Base-by-base conservation (phyloP, 345 rosid species). In the Eutrema yunnanense region DNA sequence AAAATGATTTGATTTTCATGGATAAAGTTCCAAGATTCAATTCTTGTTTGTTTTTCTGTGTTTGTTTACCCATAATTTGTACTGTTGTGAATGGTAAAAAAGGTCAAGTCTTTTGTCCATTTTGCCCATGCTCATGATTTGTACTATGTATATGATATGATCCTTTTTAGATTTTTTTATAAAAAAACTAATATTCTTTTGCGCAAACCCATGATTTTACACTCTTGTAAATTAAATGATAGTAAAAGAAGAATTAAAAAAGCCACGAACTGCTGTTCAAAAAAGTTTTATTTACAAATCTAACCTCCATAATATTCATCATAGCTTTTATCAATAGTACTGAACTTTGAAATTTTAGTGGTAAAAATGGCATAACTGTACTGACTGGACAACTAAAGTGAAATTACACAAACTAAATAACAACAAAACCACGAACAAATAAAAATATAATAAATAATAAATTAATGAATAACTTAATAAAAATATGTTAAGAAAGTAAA, bases 321-420 rank as follows among this genome's bases (percentile, higher is more conserved):
- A 41, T n/a, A 64, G 44, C 71, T 76, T 76, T 69, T n/a, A 76
- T 70, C 71, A 76, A 49, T 50, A 22, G 80, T 70, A 76, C 62
- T 2, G 38, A 56, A 57, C 61, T 65, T 76, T 69, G 60, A 33
- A 32, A 11, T 4, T 63, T 36, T 56, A 16, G 67, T 40, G 66
- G 79, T 70, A 59, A 70, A 19, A 32, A 40, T 55, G 34, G 56
- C 67, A 49, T 76, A 51, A 68, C 50, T 54, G 41, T 59, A 47
- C 74, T 61, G 72, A 70, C 55, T 40, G 5, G 71, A 76, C 72
- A 76, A 22, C 67, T 41, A 70, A 76, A 76, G 76, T 64, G 33
- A 71, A 71, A 71, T 65, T 76, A 71, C 80, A 64, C 72, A 76
- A 64, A 50, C 64, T 65, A 49, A 76, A 72, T 50, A 71, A 76